Base-by-base conservation (phyloP, 2,329 filamentous ascomycete species). In the Cordyceps sp. region DNA sequence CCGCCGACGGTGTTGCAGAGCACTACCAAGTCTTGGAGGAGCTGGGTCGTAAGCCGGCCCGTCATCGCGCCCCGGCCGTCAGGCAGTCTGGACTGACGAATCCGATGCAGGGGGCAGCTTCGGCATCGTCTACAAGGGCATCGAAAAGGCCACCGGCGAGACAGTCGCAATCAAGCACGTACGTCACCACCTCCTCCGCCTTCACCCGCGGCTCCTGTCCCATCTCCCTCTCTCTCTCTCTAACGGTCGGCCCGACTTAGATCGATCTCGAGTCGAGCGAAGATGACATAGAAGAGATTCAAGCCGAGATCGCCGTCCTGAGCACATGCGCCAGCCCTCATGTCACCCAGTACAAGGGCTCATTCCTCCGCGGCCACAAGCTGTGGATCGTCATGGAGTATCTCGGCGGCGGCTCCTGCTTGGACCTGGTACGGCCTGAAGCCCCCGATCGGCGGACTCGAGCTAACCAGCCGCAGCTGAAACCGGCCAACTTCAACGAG, bases 381-480 rank as follows among this genome's bases (percentile, higher is more conserved):
- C 62, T 98, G 63, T 98, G 90, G 90, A 98, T 98, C 49, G 84
- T 96, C 36, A 98, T 98, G 90, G 90, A 98, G 56, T 98, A 80
- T 49, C 63, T 98, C 10, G 90, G 90, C 6, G 90, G 90, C 40
- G 90, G 90, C 26, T 96, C 90, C 14, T 94, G 90, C 52, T 66
- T 94, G 41, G 90, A 98, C 53, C 56, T 98, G 63, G 82, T 93
- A 69, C 3, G 26, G 10, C 20, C 6, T 10, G 4, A 13, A 3
- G 9, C 5, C 28, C 26, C 21, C 21, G 21, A 23, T 7, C 12
- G 7, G 7, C 21, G 21, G 12, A 23, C 21, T 12, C 21, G 12
- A 12, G 13, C 56, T 58, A 44, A 61, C 50, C 30, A 21, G 8
- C 28, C 33, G 14, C 46, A 90, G 83, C 65, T 96, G 40, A 93